phyloP scores from a whole-genome alignment of 192 early-diverging fungal species.

The Oehlia diaphana region DNA sequence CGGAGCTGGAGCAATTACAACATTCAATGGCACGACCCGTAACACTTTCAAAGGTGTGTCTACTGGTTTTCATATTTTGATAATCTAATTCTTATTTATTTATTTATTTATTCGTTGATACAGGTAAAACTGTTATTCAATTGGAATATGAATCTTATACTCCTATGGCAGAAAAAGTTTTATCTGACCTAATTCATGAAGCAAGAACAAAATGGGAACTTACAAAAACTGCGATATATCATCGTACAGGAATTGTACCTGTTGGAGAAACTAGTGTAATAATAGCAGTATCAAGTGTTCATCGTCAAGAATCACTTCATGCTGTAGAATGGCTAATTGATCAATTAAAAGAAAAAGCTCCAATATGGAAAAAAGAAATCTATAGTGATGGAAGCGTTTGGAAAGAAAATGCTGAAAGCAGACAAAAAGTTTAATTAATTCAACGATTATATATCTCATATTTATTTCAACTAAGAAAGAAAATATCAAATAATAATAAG shows the following conservation, averaged over 20 bases:
- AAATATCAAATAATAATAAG: no score
- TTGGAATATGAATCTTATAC: slow-evolving; percentile 87
- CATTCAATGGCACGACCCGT: slow-evolving; percentile 87
- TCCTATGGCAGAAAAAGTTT: slow-evolving; percentile 81
- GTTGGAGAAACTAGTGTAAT: slow-evolving; percentile 82
- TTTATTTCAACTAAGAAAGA: no score
- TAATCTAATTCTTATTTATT: neutral
- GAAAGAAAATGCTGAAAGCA: slow-evolving; percentile 30
- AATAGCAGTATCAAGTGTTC: slow-evolving; percentile 77
- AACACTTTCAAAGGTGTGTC: slow-evolving; percentile 75
- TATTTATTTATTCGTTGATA: neutral
- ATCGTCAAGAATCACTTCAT: slow-evolving; percentile 74
- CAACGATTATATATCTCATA: no score
- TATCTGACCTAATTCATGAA: slow-evolving; percentile 59
- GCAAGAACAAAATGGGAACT: slow-evolving; percentile 68
- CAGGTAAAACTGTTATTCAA: slow-evolving; percentile 66
- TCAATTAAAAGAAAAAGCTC: slow-evolving; percentile 80
- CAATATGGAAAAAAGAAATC: slow-evolving; percentile 95
- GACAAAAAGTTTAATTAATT: neutral
- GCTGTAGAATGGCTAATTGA: slow-evolving; percentile 85
- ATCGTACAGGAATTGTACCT: slow-evolving; percentile 77
- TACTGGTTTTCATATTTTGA: neutral
- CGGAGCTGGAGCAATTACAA: slow-evolving; percentile 83
- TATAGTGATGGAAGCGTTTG: slow-evolving; percentile 72
- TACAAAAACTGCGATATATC: slow-evolving; percentile 71